Evolutionary conservation across 441 rosid species (phyloP), one percentile per base, ranked within the genome.

Genomic region (Gossypium aridum): DNA sequence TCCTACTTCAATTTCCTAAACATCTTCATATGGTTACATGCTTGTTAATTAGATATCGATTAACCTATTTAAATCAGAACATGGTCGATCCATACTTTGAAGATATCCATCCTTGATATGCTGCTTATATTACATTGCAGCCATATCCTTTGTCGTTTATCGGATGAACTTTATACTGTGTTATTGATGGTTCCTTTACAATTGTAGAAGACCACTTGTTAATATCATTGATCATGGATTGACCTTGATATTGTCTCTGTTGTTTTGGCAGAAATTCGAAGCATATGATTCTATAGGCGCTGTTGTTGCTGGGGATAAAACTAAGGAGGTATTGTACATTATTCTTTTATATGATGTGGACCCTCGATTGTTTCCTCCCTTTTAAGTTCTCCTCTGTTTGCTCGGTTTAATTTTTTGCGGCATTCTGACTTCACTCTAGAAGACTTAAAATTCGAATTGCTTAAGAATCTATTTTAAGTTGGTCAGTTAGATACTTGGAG

Each of bases 221-320:
- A 53, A 69, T 28, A 28, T 69, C 45, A 20, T 69, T 69, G 25
- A n/a, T 16, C 72, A n/a, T 53, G 68, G 75, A 67, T 72, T 59
- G 64, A 60, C 43, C 74, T 23, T 31, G 47, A 16, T 10, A 64
- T 8, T 55, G 3, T 61, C 13, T 67, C 45, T 20, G 7, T 78
- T 78, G 49, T 63, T 73, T 73, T 63, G 74, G 79, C 91, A 95
- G 99, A 95, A 90, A 78, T 95, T 91, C 54, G 98, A 91, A 85
- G 99, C 99, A 22, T 95, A 90, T 72, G 95, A 95, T 85, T 84
- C 86, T 16, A 85, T 88, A 54, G 99, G 97, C 23, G 84, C 76
- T 39, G 84, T 79, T 62, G 85, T 95, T 76, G 94, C 97, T 54
- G 99, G 99, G 64, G 89, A 93, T 75, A 93, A 82, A 84, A 78